Evolutionary conservation across 768 basidiomycete genomes (phyloP).

Genomic region (Saitozyma sp.): DNA sequence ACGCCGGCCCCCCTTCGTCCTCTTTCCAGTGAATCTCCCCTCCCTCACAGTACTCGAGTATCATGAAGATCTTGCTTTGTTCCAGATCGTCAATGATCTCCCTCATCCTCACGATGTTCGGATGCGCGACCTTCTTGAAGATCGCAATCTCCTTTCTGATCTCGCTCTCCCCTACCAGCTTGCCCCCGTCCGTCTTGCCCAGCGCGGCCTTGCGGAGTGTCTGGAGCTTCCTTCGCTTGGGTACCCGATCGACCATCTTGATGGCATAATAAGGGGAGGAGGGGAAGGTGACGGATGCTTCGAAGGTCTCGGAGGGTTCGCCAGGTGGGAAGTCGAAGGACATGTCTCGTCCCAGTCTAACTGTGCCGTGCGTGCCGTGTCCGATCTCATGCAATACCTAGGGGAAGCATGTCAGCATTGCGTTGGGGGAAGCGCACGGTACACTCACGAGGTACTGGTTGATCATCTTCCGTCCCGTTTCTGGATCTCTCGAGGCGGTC

Average conservation of each 20-base stretch:
- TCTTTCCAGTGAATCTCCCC: slow-evolving; percentile 92
- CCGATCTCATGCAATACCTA: slow-evolving; percentile 71
- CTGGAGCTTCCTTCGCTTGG: slow-evolving; percentile 59
- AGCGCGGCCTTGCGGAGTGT: slow-evolving; percentile 58
- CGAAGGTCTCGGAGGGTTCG: slow-evolving; percentile 19
- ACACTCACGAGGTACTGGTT: slow-evolving; percentile 73
- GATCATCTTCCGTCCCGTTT: slow-evolving; percentile 57
- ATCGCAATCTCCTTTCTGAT: slow-evolving; percentile 94
- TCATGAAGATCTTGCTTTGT: slow-evolving; percentile 86
- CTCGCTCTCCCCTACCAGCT: slow-evolving; percentile 46
- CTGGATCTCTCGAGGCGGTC: slow-evolving; percentile 38
- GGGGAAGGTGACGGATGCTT: slow-evolving; percentile 2
- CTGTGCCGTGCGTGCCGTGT: slow-evolving; percentile 85
- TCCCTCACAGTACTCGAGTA: slow-evolving; percentile 93
- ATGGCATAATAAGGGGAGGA: slow-evolving; percentile 48
- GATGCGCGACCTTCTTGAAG: slow-evolving; percentile 94
- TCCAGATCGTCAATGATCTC: slow-evolving; percentile 94
- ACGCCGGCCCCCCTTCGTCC: slow-evolving; percentile 64
- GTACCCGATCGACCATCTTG: slow-evolving; percentile 56
- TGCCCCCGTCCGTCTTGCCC: slow-evolving; percentile 49
- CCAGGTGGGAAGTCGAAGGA: slow-evolving; percentile 21
- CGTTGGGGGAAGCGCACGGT: no score
- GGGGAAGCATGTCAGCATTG: background rate
- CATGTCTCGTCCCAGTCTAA: slow-evolving; percentile 69
- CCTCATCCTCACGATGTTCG: slow-evolving; percentile 81